phyloP scores from a whole-genome alignment of 306 rosid genomes.

The Quercus alba region DNA sequence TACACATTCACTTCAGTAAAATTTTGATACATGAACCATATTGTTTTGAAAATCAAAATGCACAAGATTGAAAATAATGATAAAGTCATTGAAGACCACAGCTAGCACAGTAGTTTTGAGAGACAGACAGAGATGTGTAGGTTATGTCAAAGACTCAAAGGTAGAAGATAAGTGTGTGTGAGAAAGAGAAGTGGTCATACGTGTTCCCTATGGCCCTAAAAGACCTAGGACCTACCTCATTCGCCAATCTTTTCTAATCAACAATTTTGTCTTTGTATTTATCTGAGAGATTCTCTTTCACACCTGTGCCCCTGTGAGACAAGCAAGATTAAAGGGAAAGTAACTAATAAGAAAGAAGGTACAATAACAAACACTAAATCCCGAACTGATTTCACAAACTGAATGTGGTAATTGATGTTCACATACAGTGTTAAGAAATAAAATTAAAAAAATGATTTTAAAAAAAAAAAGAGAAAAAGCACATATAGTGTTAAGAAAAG shows the following conservation, averaged over 20 bases:
- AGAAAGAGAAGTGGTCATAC: not conserved
- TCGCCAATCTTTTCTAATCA: not conserved
- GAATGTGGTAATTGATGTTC: too few relatives aligned
- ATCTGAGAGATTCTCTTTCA: not conserved
- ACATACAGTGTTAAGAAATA: constrained; percentile 64
- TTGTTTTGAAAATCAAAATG: too few relatives aligned
- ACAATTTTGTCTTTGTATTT: not conserved
- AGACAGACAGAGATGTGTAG: not conserved
- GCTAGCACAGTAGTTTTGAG: not conserved
- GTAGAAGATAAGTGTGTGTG: not conserved
- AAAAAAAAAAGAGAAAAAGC: too few relatives aligned
- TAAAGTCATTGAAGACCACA: not conserved
- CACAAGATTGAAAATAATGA: too few relatives aligned
- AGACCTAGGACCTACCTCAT: not conserved
- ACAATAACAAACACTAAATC: too few relatives aligned
- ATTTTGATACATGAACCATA: too few relatives aligned
- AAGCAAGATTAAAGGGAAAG: too few relatives aligned
- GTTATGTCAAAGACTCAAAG: not conserved
- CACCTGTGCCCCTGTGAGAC: too few relatives aligned
- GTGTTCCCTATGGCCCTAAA: not conserved
- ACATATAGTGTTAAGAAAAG: constrained; percentile 71
- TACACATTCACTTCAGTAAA: too few relatives aligned
- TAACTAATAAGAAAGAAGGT: too few relatives aligned
- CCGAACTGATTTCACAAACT: too few relatives aligned
- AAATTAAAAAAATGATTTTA: too few relatives aligned